Evolutionary conservation across 2,329 filamentous ascomycete species (phyloP).

Genomic region (Claviceps humidiphila): DNA sequence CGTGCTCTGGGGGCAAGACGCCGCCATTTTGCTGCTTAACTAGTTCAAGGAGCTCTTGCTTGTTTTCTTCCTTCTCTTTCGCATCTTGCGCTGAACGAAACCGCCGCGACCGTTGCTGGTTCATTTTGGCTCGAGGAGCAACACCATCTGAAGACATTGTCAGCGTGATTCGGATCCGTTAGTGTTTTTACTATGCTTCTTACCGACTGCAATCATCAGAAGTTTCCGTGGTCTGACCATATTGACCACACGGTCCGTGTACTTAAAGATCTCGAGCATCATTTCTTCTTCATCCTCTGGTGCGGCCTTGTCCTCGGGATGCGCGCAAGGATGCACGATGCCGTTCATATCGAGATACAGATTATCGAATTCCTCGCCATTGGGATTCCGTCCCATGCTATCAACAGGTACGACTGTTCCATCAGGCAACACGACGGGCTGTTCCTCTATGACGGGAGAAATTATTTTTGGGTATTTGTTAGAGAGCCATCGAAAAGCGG

Average conservation of each 20-base stretch:
- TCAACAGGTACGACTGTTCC: constrained; percentile 77
- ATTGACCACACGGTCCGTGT: constrained; percentile 96
- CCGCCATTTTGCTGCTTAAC: constrained; percentile 66
- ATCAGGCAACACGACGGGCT: constrained; percentile 65
- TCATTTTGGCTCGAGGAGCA: constrained; percentile 97
- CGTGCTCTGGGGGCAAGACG: constrained; percentile 44
- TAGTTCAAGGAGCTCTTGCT: constrained; percentile 74
- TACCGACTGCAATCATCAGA: constrained; percentile 93
- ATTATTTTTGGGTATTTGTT: constrained; percentile 97
- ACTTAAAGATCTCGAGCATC: constrained; percentile 97
- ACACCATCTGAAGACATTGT: constrained; percentile 59
- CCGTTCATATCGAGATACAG: constrained; percentile 99
- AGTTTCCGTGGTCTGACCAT: constrained; percentile 96
- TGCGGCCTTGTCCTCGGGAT: constrained; percentile 84
- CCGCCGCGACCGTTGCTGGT: constrained; percentile 90
- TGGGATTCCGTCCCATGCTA: constrained; percentile 74
- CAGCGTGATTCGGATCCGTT: constrained; percentile 11
- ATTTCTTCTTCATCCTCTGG: constrained; percentile 95
- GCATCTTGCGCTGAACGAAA: constrained; percentile 93
- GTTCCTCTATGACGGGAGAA: constrained; percentile 77
- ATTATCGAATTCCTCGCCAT: constrained; percentile 96
- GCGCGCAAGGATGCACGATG: constrained; percentile 96
- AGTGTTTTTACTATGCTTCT: constrained; percentile 17
- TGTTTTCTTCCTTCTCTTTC: constrained; percentile 84
- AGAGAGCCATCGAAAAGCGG: constrained; percentile 91